Evolutionary conservation across 1,139 yeast species (phyloP).

Genomic region (Candida pseudoviswanathii): DNA sequence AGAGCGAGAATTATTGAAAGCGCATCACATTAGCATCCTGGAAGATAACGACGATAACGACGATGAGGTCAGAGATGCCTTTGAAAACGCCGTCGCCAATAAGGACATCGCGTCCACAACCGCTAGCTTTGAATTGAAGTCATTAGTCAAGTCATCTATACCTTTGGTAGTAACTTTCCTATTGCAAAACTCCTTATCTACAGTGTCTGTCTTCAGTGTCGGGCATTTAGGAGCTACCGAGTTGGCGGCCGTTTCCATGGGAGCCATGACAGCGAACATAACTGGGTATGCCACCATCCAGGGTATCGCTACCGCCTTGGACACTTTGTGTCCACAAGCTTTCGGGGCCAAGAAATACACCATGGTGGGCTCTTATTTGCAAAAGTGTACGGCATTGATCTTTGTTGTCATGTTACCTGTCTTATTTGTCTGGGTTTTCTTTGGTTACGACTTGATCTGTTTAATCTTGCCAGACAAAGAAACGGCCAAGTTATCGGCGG

Average conservation of each 20-base stretch:
- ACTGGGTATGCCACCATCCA: constrained; percentile 61
- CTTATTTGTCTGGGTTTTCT: constrained; percentile 51
- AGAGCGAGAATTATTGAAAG: constrained; percentile 40
- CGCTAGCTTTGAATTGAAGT: constrained; percentile 37
- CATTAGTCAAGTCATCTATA: constrained; percentile 45
- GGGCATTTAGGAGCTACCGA: constrained; percentile 63
- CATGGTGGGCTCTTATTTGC: constrained; percentile 55
- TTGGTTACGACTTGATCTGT: constrained; percentile 41
- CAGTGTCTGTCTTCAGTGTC: constrained; percentile 59
- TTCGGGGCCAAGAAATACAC: constrained; percentile 57
- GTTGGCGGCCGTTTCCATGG: constrained; percentile 62
- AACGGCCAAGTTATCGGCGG: constrained; percentile 54
- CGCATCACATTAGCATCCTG: constrained; percentile 24
- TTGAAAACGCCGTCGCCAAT: constrained; percentile 38
- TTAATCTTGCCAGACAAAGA: constrained; percentile 46
- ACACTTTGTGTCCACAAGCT: constrained; percentile 61
- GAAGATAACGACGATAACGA: constrained; percentile 25
- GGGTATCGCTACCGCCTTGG: constrained; percentile 60
- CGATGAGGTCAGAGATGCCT: constrained; percentile 30
- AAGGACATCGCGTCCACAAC: constrained; percentile 31
- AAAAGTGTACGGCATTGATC: constrained; percentile 57
- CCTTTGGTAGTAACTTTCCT: constrained; percentile 58
- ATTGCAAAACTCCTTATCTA: constrained; percentile 56
- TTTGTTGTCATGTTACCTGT: constrained; percentile 51
- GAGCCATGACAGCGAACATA: constrained; percentile 64